Conservation (phyloP, 2,329 filamentous ascomycete species). For the Fusarium oxysporum region DNA sequence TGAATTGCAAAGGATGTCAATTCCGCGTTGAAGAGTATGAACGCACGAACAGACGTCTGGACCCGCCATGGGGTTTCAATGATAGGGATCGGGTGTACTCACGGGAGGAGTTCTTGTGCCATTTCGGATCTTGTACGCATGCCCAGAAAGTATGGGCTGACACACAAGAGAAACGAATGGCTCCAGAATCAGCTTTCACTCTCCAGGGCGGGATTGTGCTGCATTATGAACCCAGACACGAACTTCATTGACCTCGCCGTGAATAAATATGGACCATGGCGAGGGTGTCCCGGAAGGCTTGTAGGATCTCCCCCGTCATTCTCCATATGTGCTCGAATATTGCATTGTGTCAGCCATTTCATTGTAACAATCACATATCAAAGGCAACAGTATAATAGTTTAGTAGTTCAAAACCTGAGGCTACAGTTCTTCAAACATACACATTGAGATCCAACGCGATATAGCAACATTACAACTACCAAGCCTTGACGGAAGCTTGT, state of each 20-base stretch:
- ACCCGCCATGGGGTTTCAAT: slow-evolving; percentile 16
- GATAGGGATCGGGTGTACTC: slow-evolving; percentile 19
- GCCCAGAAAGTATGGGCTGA: slow-evolving; percentile 9
- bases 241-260: not conserved
- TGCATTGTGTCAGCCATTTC: no score
- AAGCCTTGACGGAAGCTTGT: not conserved
- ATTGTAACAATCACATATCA: not conserved
- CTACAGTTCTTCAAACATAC: not conserved
- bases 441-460: not conserved
- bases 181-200: not conserved
- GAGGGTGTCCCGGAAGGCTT: accelerated
- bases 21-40: slow-evolving; percentile 8
- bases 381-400: not conserved
- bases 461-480: not conserved
- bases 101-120: not conserved
- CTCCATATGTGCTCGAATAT: no score
- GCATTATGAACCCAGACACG: not conserved
- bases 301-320: not conserved
- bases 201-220: not conserved
- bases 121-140: slow-evolving; percentile 1
- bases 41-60: accelerated
- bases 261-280: accelerated
- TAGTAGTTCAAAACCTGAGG: not conserved
- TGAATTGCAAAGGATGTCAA: slow-evolving; percentile 29
- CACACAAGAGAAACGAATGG: not conserved